phyloP scores from a whole-genome alignment of 306 rosid species.

The Rosa multiflora region DNA sequence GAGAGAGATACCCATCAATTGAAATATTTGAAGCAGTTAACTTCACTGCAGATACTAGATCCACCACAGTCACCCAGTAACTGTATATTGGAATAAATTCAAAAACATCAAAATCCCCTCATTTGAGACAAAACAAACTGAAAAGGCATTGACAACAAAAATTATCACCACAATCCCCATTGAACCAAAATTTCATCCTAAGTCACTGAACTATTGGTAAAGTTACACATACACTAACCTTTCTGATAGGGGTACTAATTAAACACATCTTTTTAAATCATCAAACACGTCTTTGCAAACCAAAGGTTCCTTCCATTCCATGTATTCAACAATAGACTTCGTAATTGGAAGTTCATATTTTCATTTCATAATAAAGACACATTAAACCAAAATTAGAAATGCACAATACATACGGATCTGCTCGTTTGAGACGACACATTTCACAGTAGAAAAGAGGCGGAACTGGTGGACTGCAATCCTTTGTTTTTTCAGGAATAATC shows the following conservation, averaged over 20 bases:
- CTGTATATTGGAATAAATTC: constrained; percentile 44
- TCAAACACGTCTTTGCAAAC: background rate
- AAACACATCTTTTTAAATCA: background rate
- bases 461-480: constrained; percentile 58
- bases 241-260: background rate
- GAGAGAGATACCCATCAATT: constrained; percentile 61
- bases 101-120: constrained; percentile 6
- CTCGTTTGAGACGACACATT: constrained; percentile 84
- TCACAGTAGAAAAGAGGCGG: constrained; percentile 84
- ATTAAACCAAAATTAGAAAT: background rate
- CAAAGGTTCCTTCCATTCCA: background rate
- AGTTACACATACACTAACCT: background rate
- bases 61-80: constrained; percentile 66
- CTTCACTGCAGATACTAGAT: constrained; percentile 76
- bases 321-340: background rate
- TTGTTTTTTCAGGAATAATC: constrained; percentile 79
- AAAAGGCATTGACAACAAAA: background rate
- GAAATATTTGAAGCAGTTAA: constrained; percentile 48
- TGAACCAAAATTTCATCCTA: constrained; percentile 1
- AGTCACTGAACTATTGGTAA: background rate
- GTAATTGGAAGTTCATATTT: background rate
- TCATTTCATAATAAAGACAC: background rate
- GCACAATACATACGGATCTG: constrained; percentile 81
- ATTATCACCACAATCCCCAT: background rate
- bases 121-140: background rate